phyloP scores from a whole-genome alignment of 1,139 yeast species.

The Zygosaccharomyces sapae region DNA sequence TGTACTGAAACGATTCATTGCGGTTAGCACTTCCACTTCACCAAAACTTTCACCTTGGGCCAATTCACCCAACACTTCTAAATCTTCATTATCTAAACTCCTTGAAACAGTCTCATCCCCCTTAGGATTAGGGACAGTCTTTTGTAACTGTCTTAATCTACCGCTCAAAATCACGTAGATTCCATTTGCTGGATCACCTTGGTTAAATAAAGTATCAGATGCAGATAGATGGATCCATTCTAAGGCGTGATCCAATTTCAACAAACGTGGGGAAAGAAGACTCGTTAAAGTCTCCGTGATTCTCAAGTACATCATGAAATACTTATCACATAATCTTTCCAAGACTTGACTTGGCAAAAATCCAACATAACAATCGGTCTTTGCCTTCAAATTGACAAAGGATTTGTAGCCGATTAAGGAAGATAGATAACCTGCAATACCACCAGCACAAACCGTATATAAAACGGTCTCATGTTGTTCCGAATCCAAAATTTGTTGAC shows the following conservation, averaged over 20 bases:
- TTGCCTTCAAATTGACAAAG: slow-evolving; percentile 63
- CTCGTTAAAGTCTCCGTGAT: slow-evolving; percentile 70
- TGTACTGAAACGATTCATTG: slow-evolving; percentile 66
- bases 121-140: slow-evolving; percentile 4
- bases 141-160: slow-evolving; percentile 62
- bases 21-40: slow-evolving; percentile 92
- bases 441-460: slow-evolving; percentile 68
- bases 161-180: slow-evolving; percentile 90
- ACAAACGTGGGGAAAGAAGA: slow-evolving; percentile 60
- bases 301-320: slow-evolving; percentile 69
- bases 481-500: slow-evolving; percentile 3
- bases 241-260: slow-evolving; percentile 81
- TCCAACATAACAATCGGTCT: slow-evolving; percentile 62
- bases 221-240: slow-evolving; percentile 94
- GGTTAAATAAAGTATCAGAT: slow-evolving; percentile 72
- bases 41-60: slow-evolving; percentile 96
- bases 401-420: slow-evolving; percentile 77
- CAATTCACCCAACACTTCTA: slow-evolving; percentile 59
- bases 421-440: slow-evolving; percentile 83
- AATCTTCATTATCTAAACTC: slow-evolving; percentile 28
- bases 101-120: slow-evolving; percentile 10
- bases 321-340: slow-evolving; percentile 66
- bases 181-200: slow-evolving; percentile 88
- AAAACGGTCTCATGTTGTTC: slow-evolving; percentile 41
- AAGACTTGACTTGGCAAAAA: slow-evolving; percentile 60